Percentiles rank a stretch among this genome's conserved stretches.
Evolutionary conservation across 768 basidiomycete species (phyloP).

Genomic region (Rhodosporidiobolus sp.): DNA sequence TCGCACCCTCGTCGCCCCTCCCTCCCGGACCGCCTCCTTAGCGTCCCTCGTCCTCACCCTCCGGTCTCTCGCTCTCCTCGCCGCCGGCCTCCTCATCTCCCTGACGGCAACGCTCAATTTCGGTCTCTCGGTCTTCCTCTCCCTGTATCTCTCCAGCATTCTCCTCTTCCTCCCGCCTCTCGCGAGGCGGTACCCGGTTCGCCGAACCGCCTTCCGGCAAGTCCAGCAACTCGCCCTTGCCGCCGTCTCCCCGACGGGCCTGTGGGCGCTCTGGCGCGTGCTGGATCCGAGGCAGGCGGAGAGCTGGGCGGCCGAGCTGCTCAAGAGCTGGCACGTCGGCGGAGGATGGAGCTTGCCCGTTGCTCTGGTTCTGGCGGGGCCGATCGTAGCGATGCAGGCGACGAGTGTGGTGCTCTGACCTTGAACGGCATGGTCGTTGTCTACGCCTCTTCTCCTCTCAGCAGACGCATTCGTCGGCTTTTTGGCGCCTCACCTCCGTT

Average conservation of each 20-base stretch:
- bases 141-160: conserved; percentile 64
- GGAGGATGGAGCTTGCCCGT: conserved; percentile 76
- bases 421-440: too few relatives aligned
- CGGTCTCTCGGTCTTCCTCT: conserved; percentile 73
- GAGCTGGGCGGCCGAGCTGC: conserved; percentile 9
- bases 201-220: conserved; percentile 60
- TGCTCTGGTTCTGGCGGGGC: conserved; percentile 51
- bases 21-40: conserved; percentile 30
- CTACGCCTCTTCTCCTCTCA: too few relatives aligned
- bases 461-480: too few relatives aligned
- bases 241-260: conserved; percentile 53
- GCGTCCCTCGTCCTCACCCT: conserved; percentile 54
- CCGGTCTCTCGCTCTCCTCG: conserved; percentile 72
- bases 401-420: conserved; percentile 48
- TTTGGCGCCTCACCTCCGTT: too few relatives aligned
- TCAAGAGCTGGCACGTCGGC: conserved; percentile 68
- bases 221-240: conserved; percentile 48
- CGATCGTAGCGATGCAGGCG: conserved; percentile 49
- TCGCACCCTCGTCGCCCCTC: conserved; percentile 6
- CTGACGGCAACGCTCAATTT: conserved; percentile 87
- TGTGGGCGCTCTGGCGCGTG: conserved; percentile 55
- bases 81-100: conserved; percentile 80
- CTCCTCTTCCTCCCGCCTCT: conserved; percentile 50
- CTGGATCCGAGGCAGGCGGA: neutral
- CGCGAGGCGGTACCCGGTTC: conserved; percentile 48